A percentile compares a stretch with the other conserved stretches of the same genome.
Conservation (phyloP, 2,329 filamentous ascomycete genomes). For the Nigrospora osmanthi region DNA sequence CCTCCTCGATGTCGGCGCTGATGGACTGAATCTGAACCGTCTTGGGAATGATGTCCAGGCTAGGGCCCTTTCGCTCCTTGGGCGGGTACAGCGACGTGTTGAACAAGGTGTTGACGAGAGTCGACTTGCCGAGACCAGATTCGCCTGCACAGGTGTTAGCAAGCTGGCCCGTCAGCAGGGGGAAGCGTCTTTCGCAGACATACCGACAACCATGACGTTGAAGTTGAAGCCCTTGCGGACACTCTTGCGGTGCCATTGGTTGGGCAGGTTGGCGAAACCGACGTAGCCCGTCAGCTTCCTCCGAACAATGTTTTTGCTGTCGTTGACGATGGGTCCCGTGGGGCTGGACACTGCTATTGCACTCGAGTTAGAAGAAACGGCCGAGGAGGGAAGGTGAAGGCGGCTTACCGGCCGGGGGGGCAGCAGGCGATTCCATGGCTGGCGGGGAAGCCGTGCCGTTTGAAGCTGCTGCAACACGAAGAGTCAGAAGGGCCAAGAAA, state of each 20-base stretch:
- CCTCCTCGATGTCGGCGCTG: slow-evolving; percentile 96
- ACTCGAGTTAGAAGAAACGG: slow-evolving; percentile 19
- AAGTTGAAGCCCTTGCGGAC: slow-evolving; percentile 99
- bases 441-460: slow-evolving; percentile 24
- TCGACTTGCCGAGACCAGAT: slow-evolving; percentile 98
- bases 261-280: slow-evolving; percentile 96
- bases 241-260: slow-evolving; percentile 99
- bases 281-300: slow-evolving; percentile 98
- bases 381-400: background rate
- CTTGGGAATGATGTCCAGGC: slow-evolving; percentile 97
- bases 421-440: slow-evolving; percentile 12
- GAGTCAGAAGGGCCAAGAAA: slow-evolving; percentile 1
- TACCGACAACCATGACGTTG: slow-evolving; percentile 99
- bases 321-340: slow-evolving; percentile 43
- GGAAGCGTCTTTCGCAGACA: slow-evolving; percentile 22
- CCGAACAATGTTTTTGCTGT: slow-evolving; percentile 92
- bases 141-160: slow-evolving; percentile 57
- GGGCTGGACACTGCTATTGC: slow-evolving; percentile 24
- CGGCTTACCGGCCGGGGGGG: slow-evolving; percentile 4
- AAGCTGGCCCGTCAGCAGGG: background rate
- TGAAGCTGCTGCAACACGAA: slow-evolving; percentile 23
- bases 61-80: slow-evolving; percentile 96
- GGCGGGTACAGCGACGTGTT: slow-evolving; percentile 98
- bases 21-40: slow-evolving; percentile 92
- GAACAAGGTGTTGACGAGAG: slow-evolving; percentile 97